A percentile compares a stretch with the other conserved stretches of the same genome.
Conservation (phyloP, 441 rosid genomes). For the Erodium moschatum region DNA sequence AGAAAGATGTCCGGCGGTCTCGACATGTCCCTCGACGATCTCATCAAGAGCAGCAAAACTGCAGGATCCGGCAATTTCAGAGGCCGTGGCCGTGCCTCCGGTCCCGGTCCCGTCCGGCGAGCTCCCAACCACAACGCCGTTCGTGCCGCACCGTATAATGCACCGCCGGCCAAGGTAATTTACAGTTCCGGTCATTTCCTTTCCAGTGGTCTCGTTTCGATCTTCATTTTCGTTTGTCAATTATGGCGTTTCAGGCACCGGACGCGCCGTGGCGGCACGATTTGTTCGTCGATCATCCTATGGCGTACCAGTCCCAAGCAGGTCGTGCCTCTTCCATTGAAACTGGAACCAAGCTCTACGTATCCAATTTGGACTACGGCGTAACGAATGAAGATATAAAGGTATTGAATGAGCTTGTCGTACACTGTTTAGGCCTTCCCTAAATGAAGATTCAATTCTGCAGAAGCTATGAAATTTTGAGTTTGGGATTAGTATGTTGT, state of each 20-base stretch:
- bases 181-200: too few species aligned
- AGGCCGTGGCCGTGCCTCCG: slow-evolving; percentile 58
- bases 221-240: slow-evolving; percentile 23
- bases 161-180: slow-evolving; percentile 37
- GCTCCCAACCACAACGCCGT: slow-evolving; percentile 43
- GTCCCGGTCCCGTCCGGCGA: slow-evolving; percentile 73
- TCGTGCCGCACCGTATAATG: slow-evolving; percentile 53
- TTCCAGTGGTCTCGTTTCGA: slow-evolving; percentile 7
- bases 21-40: slow-evolving; percentile 91
- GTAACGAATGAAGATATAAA: slow-evolving; percentile 86
- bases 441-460: background rate
- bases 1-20: slow-evolving; percentile 75
- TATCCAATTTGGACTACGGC: slow-evolving; percentile 81
- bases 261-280: slow-evolving; percentile 81
- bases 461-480: background rate
- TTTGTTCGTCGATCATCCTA: slow-evolving; percentile 52
- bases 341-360: slow-evolving; percentile 88
- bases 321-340: slow-evolving; percentile 59
- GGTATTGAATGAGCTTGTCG: slow-evolving; percentile 27
- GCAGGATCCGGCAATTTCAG: slow-evolving; percentile 48
- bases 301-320: slow-evolving; percentile 23
- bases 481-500: background rate
- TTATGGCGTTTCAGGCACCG: slow-evolving; percentile 51
- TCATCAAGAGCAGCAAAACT: slow-evolving; percentile 67
- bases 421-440: background rate